Percentiles rank a stretch among this genome's conserved stretches.
Evolutionary conservation across 345 rosid species (phyloP).

Genomic region (Kernera saxatilis): DNA sequence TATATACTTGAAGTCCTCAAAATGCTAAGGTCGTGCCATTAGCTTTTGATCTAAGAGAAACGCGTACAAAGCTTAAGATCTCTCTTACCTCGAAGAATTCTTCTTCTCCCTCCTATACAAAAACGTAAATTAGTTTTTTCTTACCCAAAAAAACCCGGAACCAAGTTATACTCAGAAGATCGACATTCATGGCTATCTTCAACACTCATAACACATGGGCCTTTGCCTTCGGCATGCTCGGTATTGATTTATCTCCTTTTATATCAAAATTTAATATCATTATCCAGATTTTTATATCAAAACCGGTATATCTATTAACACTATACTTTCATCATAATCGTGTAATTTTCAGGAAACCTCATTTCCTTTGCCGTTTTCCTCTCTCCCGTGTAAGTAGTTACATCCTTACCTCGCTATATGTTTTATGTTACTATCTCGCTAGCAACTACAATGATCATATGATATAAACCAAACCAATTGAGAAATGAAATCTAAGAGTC

Average conservation of each 20-base stretch:
- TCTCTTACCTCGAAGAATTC: neutral
- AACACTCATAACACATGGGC: slow-evolving; percentile 33
- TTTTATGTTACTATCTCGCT: neutral
- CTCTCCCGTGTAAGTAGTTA: slow-evolving; percentile 64
- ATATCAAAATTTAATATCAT: neutral
- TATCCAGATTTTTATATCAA: neutral
- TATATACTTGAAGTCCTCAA: slow-evolving; percentile 14
- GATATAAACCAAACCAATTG: neutral
- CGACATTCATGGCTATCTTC: slow-evolving; percentile 25
- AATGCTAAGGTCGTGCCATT: slow-evolving; percentile 29
- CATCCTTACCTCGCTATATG: slow-evolving; percentile 1
- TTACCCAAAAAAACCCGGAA: neutral
- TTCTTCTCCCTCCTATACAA: slow-evolving; percentile 8
- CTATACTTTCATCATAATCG: neutral
- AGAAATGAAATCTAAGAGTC: neutral
- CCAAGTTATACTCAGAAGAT: neutral
- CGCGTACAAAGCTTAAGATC: slow-evolving; percentile 8
- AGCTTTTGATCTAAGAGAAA: slow-evolving; percentile 23
- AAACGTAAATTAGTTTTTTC: neutral
- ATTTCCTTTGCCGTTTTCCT: slow-evolving; percentile 56
- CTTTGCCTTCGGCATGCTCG: slow-evolving; percentile 34
- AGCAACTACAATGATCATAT: neutral
- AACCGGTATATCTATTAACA: neutral
- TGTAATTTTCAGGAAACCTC: slow-evolving; percentile 49
- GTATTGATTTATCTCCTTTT: neutral